A percentile compares a stretch with the other conserved stretches of the same genome.
Conservation (phyloP, 768 basidiomycete species). For the Nevesoporus exiguus region DNA sequence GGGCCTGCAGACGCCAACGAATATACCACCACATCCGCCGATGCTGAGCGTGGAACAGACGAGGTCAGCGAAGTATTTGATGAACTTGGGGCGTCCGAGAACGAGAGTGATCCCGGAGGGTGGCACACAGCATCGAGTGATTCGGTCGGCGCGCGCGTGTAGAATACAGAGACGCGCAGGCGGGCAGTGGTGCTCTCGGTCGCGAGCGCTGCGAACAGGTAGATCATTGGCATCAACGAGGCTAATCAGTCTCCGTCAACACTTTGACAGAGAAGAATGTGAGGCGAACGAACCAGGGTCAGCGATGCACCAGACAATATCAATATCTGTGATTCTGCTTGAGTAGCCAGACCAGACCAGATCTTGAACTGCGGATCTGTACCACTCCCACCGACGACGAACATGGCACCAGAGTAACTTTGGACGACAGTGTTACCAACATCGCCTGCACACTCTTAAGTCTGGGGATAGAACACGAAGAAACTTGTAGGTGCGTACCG, state of each 20-base stretch:
- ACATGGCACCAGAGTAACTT: conserved; percentile 63
- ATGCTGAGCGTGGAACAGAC: conserved; percentile 39
- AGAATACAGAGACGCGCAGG: conserved; percentile 50
- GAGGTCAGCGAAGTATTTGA: conserved; percentile 43
- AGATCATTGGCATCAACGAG: conserved; percentile 49
- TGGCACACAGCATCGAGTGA: conserved; percentile 30
- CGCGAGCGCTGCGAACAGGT: conserved; percentile 45
- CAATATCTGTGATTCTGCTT: too few relatives aligned
- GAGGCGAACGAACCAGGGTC: too few relatives aligned
- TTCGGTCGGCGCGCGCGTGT: too few relatives aligned
- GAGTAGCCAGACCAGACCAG: conserved; percentile 46
- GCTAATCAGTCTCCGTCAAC: too few relatives aligned
- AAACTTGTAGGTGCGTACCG: too few relatives aligned
- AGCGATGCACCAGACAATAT: too few relatives aligned
- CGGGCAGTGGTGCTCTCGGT: conserved; percentile 42
- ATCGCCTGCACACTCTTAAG: conserved; percentile 39
- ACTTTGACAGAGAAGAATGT: too few relatives aligned
- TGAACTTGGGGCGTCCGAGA: conserved; percentile 53
- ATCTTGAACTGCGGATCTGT: conserved; percentile 62
- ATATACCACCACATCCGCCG: conserved; percentile 34
- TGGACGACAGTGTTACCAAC: conserved; percentile 59
- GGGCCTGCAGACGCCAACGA: conserved; percentile 45
- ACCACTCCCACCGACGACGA: conserved; percentile 74
- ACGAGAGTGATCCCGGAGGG: conserved; percentile 42
- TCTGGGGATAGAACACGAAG: neutral